phyloP scores from a whole-genome alignment of 495 filamentous ascomycete species.

The Endocarpon pusillum region DNA sequence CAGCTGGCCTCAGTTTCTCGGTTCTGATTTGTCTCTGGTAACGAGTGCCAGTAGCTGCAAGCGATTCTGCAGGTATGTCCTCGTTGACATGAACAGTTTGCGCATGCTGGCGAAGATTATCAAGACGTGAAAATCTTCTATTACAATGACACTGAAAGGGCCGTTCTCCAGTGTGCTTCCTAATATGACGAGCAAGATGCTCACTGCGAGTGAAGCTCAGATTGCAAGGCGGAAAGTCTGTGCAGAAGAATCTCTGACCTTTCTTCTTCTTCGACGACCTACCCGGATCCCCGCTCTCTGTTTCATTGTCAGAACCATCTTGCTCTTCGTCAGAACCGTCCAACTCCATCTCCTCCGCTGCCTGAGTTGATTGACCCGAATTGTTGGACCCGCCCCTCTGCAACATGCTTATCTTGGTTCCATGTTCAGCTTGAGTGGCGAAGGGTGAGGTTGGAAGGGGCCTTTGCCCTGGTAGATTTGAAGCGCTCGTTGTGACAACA shows the following conservation, averaged over 20 bases:
- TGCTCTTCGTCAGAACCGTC: conserved; percentile 59
- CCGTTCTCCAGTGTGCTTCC: conserved; percentile 95
- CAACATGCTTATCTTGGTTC: too few species aligned
- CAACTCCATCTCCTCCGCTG: conserved; percentile 61
- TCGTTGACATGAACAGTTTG: conserved; percentile 97
- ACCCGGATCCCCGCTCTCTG: conserved; percentile 46
- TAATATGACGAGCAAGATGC: conserved; percentile 85
- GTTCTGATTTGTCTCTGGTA: conserved; percentile 92
- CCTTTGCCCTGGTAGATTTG: too few species aligned
- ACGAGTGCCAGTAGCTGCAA: conserved; percentile 82
- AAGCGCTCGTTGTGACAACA: too few species aligned
- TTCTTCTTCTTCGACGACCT: conserved; percentile 81
- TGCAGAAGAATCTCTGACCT: conserved; percentile 91
- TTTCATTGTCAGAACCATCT: conserved; percentile 65
- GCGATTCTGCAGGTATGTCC: conserved; percentile 82
- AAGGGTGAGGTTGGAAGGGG: too few species aligned
- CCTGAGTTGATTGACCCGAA: conserved; percentile 42
- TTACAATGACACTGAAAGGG: conserved; percentile 96
- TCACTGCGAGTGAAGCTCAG: conserved; percentile 94
- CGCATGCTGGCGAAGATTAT: conserved; percentile 91
- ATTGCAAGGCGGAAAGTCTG: conserved; percentile 88
- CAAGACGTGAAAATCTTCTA: conserved; percentile 85
- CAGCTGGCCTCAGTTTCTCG: conserved; percentile 56
- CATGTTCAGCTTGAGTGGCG: too few species aligned
- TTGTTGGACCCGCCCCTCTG: too few species aligned